Evolutionary conservation across 2,329 filamentous ascomycete genomes (phyloP).

Genomic region (Cyclaneusma minus): DNA sequence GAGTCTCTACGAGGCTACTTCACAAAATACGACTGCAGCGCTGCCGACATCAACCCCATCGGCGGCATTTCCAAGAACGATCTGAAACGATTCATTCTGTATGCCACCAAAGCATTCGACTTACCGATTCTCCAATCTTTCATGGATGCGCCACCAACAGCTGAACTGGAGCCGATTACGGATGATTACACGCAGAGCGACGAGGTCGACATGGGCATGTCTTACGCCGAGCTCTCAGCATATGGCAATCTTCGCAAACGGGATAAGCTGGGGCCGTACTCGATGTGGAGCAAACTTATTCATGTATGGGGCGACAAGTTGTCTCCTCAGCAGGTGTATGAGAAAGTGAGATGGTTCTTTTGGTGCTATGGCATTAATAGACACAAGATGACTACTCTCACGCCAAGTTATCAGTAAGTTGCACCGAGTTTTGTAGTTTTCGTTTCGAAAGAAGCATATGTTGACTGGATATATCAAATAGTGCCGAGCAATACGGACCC

Average conservation of each 20-base stretch:
- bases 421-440: slow-evolving; percentile 13
- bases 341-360: slow-evolving; percentile 29
- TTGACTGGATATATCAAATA: no score
- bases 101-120: slow-evolving; percentile 39
- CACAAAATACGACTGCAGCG: slow-evolving; percentile 52
- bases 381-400: slow-evolving; percentile 43
- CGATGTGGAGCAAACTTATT: slow-evolving; percentile 29
- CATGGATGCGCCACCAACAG: slow-evolving; percentile 44
- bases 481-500: slow-evolving; percentile 29
- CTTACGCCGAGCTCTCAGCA: slow-evolving; percentile 29
- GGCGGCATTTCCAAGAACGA: slow-evolving; percentile 49
- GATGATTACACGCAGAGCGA: slow-evolving; percentile 34
- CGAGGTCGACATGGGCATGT: slow-evolving; percentile 36
- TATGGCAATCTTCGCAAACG: slow-evolving; percentile 27
- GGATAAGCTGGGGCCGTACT: slow-evolving; percentile 30
- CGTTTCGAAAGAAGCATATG: no score
- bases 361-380: slow-evolving; percentile 38
- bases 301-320: slow-evolving; percentile 27
- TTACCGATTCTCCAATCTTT: slow-evolving; percentile 53
- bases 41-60: slow-evolving; percentile 39
- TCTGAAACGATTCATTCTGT: slow-evolving; percentile 56
- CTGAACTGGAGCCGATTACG: slow-evolving; percentile 51
- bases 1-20: slow-evolving; percentile 37
- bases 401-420: slow-evolving; percentile 34
- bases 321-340: slow-evolving; percentile 25